These are phyloP conservation scores for Saccharomycopsis capsularis DNA, from an alignment of 805 yeast species.

Conservation along the genomic window DNA sequence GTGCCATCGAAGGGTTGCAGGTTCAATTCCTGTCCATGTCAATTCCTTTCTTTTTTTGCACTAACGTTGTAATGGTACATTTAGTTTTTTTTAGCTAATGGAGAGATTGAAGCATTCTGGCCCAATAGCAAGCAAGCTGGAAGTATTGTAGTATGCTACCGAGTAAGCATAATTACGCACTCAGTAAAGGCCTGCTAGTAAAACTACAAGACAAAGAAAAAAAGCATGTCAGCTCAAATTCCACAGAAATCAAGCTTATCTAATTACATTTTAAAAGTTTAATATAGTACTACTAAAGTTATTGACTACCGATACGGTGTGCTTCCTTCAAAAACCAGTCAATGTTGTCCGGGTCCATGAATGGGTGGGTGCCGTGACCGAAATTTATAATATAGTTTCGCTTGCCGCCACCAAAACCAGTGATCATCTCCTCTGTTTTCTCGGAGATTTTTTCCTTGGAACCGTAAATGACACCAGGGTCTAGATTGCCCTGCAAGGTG, in stretches of 20 bases:
- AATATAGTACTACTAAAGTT: conserved; percentile 11
- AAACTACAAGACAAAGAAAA: no score
- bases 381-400: conserved; percentile 87
- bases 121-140: no score
- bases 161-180: no score
- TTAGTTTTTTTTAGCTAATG: no score
- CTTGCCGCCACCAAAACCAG: conserved; percentile 91
- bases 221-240: no score
- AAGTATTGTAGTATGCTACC: no score
- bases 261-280: no score
- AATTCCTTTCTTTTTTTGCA: conserved; percentile 15
- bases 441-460: conserved; percentile 68
- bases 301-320: conserved; percentile 63
- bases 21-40: conserved; percentile 54
- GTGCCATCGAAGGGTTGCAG: conserved; percentile 54
- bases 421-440: conserved; percentile 82
- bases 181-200: no score
- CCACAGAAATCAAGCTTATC: no score
- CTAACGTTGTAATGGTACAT: no score
- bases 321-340: conserved; percentile 81
- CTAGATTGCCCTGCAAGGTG: conserved; percentile 88
- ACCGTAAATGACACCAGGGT: conserved; percentile 94
- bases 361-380: conserved; percentile 98
- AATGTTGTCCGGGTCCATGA: conserved; percentile 89
- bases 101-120: no score